A percentile compares a stretch with the other conserved stretches of the same genome.
These are phyloP conservation scores for Termitomyces sp. DNA, from an alignment of 768 basidiomycete species.

Conservation along the genomic window DNA sequence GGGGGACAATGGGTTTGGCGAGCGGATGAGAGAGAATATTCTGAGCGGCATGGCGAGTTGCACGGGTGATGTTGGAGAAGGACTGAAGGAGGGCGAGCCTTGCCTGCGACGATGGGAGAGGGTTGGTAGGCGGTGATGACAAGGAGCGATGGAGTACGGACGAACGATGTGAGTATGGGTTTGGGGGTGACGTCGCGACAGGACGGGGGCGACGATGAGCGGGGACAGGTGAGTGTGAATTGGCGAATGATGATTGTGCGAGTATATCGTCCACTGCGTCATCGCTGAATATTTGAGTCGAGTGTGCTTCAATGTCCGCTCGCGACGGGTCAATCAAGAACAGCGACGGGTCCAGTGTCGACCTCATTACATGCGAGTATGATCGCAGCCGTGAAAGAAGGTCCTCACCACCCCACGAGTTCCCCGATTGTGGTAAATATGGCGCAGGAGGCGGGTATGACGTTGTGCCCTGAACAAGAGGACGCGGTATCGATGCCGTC, in stretches of 20 bases:
- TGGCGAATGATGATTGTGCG: slow-evolving; percentile 70
- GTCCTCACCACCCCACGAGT: slow-evolving; percentile 87
- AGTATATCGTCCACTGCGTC: slow-evolving; percentile 88
- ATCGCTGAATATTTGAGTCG: slow-evolving; percentile 77
- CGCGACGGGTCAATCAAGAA: slow-evolving; percentile 92
- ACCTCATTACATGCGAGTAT: slow-evolving; percentile 81
- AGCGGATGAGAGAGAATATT: slow-evolving; percentile 94
- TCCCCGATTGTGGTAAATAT: slow-evolving; percentile 37
- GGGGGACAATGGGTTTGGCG: slow-evolving; percentile 93
- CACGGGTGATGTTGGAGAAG: slow-evolving; percentile 91
- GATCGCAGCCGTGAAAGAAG: slow-evolving; percentile 70
- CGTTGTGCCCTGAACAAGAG: slow-evolving; percentile 33
- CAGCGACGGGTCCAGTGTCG: slow-evolving; percentile 78
- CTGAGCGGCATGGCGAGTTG: slow-evolving; percentile 90
- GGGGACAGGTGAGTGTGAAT: slow-evolving; percentile 81
- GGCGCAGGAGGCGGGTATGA: slow-evolving; percentile 64
- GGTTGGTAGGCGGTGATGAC: slow-evolving; percentile 47
- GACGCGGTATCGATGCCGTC: slow-evolving; percentile 40
- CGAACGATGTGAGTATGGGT: slow-evolving; percentile 62
- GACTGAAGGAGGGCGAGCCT: slow-evolving; percentile 85
- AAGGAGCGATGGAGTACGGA: slow-evolving; percentile 83
- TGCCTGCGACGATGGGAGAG: slow-evolving; percentile 63
- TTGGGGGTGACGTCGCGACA: slow-evolving; percentile 40
- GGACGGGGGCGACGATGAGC: slow-evolving; percentile 75
- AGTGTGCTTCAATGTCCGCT: slow-evolving; percentile 90